phyloP scores from a whole-genome alignment of 1,284 basidiomycete species.

The Cerrena zonata region DNA sequence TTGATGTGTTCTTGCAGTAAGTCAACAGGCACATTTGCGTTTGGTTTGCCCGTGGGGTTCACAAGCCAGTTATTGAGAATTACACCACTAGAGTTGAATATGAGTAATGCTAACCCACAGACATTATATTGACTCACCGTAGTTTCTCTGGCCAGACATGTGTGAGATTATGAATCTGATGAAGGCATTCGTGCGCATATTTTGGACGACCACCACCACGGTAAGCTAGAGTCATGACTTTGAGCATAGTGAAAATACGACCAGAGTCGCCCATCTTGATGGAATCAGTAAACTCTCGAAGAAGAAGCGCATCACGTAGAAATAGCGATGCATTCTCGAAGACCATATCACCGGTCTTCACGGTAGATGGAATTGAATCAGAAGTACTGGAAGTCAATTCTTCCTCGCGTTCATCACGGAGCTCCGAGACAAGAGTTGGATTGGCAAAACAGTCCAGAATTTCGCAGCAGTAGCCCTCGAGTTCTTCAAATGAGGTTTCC shows the following conservation, averaged over 20 bases:
- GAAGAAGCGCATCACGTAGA: conserved; percentile 30
- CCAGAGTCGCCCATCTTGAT: conserved; percentile 34
- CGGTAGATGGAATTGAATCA: background rate
- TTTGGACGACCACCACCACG: conserved; percentile 29
- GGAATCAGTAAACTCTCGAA: conserved; percentile 31
- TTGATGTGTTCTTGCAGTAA: conserved; percentile 39
- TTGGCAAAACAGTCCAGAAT: conserved; percentile 6
- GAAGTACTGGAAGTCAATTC: background rate
- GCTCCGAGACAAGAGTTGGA: conserved; percentile 20
- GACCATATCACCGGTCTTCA: conserved; percentile 22
- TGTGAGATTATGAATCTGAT: conserved; percentile 29
- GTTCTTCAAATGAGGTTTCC: conserved; percentile 2
- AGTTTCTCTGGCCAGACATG: conserved; percentile 29
- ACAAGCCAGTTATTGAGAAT: conserved; percentile 38
- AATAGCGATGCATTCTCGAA: conserved; percentile 34
- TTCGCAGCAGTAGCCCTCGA: background rate
- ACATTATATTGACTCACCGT: conserved; percentile 14
- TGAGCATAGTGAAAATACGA: conserved; percentile 27
- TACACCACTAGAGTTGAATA: conserved; percentile 24
- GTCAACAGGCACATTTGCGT: conserved; percentile 31
- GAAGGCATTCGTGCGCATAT: conserved; percentile 34
- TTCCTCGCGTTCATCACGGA: background rate
- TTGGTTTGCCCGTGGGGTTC: conserved; percentile 30
- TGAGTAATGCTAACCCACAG: background rate
- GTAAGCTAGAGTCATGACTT: conserved; percentile 27